Conservation (phyloP, 768 basidiomycete species). For the Tulasnella sp. region DNA sequence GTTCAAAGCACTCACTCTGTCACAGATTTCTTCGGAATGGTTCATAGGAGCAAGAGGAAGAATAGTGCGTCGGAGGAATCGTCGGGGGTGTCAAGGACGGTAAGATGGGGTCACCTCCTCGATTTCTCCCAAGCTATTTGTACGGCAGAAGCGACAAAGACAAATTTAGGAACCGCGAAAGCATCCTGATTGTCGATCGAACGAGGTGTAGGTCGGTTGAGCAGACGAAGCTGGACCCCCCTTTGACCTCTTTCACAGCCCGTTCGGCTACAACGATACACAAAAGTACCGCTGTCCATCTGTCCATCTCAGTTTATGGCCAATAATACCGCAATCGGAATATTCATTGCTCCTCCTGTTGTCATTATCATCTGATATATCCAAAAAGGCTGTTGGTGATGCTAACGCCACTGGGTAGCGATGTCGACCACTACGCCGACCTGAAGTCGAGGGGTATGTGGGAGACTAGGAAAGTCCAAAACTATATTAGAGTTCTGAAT, state of each 20-base stretch:
- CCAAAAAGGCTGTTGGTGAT: too few relatives aligned
- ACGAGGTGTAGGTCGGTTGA: neutral
- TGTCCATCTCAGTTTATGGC: neutral
- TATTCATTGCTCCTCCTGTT: neutral
- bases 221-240: neutral
- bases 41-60: neutral
- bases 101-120: neutral
- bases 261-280: neutral
- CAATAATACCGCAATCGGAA: neutral
- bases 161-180: neutral
- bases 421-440: too few relatives aligned
- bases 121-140: neutral
- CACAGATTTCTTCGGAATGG: neutral
- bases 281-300: too few relatives aligned
- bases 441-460: too few relatives aligned
- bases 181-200: neutral
- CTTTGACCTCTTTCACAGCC: neutral
- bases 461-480: too few relatives aligned
- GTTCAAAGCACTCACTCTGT: neutral
- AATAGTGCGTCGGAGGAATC: neutral
- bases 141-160: neutral
- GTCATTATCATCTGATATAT: too few relatives aligned
- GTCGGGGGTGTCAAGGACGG: too few relatives aligned
- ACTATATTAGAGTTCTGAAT: too few relatives aligned
- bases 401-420: too few relatives aligned